Base-by-base conservation (phyloP, 2,329 filamentous ascomycete species). In the Sporothrix phasma region DNA sequence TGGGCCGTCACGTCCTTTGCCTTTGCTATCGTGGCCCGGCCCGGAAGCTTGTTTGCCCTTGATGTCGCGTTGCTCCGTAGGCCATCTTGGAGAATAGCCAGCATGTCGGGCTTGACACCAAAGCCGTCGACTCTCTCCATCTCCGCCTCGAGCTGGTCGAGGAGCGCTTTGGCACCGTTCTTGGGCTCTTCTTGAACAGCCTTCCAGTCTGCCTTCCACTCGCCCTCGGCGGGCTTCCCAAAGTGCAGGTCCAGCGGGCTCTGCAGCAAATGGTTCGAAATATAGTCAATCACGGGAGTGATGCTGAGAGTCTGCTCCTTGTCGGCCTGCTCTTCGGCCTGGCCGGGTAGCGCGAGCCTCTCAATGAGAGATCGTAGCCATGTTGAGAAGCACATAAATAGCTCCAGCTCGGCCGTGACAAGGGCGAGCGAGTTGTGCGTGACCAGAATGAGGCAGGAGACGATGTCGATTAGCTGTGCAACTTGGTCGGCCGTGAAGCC, bases 351-450 rank as follows among this genome's bases (percentile, higher is more conserved):
- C 5, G 84, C 84, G 53, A 93, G 83, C 15, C 88, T 83, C 68
- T 95, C 90, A 65, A 96, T 93, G 70, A 92, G 87, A 70, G 91
- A 84, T 39, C 87, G 85, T 60, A 97, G 78, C 93, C 93, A 97
- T 62, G 81, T 80, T 0, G 90, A 92, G 72, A 97, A 97, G 5
- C 84, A 81, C 2, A 78, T 74, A 70, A 96, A 97, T 59, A 92
- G 83, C 29, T 86, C 82, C 17, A 93, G 82, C 74, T 97, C 93
- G 63, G 89, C 85, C 71, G 89, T 87, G 31, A 88, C 83, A 63
- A 86, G 80, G 5, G 86, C 78, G 15, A 96, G 78, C 1, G 93
- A 81, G 62, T 86, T 88, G 72, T 96, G 86, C 0, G 85, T 85
- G 0, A 92, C 80, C 3, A 96, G 77, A 53, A 84, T 86, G n/a